These are phyloP conservation scores for Paraglomus brasilianum DNA, from an alignment of 192 early-diverging fungal genomes.

Conservation along the genomic window DNA sequence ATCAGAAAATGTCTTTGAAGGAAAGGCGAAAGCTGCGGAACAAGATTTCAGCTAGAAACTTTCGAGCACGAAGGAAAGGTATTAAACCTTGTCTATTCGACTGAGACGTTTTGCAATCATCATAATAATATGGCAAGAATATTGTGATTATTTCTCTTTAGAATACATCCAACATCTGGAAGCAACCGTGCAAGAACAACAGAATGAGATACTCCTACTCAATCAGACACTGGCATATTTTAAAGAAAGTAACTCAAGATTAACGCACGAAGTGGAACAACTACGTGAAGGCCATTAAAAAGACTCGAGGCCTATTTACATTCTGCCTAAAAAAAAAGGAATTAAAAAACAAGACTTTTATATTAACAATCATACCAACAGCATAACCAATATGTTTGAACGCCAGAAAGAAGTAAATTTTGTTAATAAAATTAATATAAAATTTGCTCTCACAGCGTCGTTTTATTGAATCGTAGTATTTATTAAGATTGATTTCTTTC, in stretches of 20 bases:
- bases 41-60: constrained; percentile 85
- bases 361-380: too few species aligned
- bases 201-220: constrained; percentile 27
- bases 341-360: too few species aligned
- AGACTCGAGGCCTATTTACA: neutral
- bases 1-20: constrained; percentile 68
- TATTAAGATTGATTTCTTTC: too few species aligned
- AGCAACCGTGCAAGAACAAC: constrained; percentile 25
- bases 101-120: too few species aligned
- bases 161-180: constrained; percentile 27
- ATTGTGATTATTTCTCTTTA: neutral
- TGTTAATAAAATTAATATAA: too few species aligned
- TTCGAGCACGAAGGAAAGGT: constrained; percentile 81
- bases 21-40: constrained; percentile 82
- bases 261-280: constrained; percentile 28
- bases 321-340: too few species aligned
- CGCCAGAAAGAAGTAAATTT: too few species aligned
- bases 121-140: neutral
- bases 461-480: too few species aligned
- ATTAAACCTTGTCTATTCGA: constrained; percentile 21
- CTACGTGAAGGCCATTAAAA: constrained; percentile 1
- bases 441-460: too few species aligned
- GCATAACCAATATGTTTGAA: too few species aligned
- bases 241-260: constrained; percentile 28
- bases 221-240: constrained; percentile 15